Conservation (phyloP, 1,139 yeast genomes). For the Debaryomyces subglobosus region DNA sequence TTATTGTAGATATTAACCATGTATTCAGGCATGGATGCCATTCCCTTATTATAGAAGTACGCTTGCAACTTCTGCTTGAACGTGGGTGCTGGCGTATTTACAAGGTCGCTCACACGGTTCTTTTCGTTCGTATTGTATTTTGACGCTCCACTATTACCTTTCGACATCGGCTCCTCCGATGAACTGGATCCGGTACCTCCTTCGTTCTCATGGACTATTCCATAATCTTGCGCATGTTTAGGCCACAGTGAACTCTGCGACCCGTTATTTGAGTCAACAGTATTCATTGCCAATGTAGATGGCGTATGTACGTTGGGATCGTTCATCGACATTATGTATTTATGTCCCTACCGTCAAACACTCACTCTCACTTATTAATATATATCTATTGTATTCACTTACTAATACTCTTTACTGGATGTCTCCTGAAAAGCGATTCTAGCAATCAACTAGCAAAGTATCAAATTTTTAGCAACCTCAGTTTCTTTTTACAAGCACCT, state of each 20-base stretch:
- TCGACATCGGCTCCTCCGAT: conserved; percentile 7
- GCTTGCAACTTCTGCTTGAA: conserved; percentile 30
- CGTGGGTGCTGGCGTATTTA: conserved; percentile 34
- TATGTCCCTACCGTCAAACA: no score
- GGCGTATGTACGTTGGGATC: conserved; percentile 1
- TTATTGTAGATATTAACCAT: conserved; percentile 38
- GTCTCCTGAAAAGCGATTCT: neutral
- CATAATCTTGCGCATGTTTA: neutral
- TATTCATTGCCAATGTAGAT: neutral
- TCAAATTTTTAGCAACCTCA: neutral
- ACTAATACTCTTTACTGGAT: neutral
- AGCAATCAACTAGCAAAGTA: neutral
- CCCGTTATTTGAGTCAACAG: neutral
- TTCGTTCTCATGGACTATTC: conserved; percentile 1
- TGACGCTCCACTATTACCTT: neutral
- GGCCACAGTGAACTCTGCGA: conserved; percentile 4
- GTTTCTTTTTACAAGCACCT: neutral
- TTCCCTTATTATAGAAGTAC: conserved; percentile 34
- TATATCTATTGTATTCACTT: no score
- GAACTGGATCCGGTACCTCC: conserved; percentile 1
- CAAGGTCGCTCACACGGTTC: conserved; percentile 24
- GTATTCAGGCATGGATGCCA: conserved; percentile 38
- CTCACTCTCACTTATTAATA: neutral
- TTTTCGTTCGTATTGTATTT: neutral
- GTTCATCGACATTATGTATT: neutral